Evolutionary conservation across 106 monocot species (phyloP), one percentile per base, ranked within the genome.

Genomic region (Dioscorea alata): DNA sequence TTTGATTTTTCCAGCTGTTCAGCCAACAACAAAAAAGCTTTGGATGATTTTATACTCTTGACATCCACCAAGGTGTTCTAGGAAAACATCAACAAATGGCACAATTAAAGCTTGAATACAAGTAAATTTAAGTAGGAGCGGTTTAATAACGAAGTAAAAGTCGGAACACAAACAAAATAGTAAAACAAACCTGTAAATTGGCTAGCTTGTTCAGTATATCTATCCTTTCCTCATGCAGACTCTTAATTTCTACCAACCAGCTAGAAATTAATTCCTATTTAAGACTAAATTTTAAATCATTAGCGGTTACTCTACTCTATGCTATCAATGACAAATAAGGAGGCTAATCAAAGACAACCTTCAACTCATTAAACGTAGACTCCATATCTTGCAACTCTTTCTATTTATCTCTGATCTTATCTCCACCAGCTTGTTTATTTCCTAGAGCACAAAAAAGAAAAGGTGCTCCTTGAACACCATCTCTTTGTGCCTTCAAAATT

Each of bases 371-470:
- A 19, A 80, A 77, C 32, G 76, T 72, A 49, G 75, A 79, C 67
- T 99, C 87, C 74, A 93, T 33, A 66, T 92, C 87, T 21, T 83
- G 79, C 56, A 90, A 48, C 72, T 99, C 92, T 50, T 85, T 90
- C 59, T 90, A 71, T 28, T 79, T 80, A 85, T 99, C 92, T 67
- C 79, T 83, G 57, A 69, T 59, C 67, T 75, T 85, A 73, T 89
- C 85, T 61, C 32, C 72, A 70, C 23, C 32, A 32, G 57, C 52
- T 68, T 64, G 59, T 54, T 83, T 93, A 78, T 77, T 85, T 71
- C 87, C 92, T 50, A 90, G 74, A 68, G 76, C 69, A 67, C 83
- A 83, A 81, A 81, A 90, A 74, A 79, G 69, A 48, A 90, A 77
- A 66, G 78, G 85, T 67, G 89, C n/a, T 10, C 78, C 78, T 73